phyloP scores from a whole-genome alignment of 306 rosid genomes.

The barrel medic (Medicago truncatula) region MtrunA17r5.0-ANR NC_053042.1:13068001-13068500 shows the following conservation, averaged over 20 bases:
- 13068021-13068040: neutral
- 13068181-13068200: neutral
- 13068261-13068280: too few species aligned
- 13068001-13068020: conserved; percentile 4
- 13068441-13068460: too few species aligned
- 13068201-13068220: neutral
- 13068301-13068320: too few species aligned
- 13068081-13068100: neutral
- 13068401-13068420: too few species aligned
- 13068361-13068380: too few species aligned
- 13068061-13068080: neutral
- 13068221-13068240: neutral
- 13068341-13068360: too few species aligned
- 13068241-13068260: neutral
- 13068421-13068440: too few species aligned
- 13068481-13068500: too few species aligned
- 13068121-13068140: conserved; percentile 1
- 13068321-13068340: too few species aligned
- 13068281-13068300: too few species aligned
- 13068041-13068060: neutral
- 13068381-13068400: too few species aligned
- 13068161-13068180: neutral
- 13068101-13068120: conserved; percentile 8
- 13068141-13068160: neutral
- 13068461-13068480: too few species aligned